Conservation (phyloP, 208 protist genomes). For the Leishmania mexicana region DNA sequence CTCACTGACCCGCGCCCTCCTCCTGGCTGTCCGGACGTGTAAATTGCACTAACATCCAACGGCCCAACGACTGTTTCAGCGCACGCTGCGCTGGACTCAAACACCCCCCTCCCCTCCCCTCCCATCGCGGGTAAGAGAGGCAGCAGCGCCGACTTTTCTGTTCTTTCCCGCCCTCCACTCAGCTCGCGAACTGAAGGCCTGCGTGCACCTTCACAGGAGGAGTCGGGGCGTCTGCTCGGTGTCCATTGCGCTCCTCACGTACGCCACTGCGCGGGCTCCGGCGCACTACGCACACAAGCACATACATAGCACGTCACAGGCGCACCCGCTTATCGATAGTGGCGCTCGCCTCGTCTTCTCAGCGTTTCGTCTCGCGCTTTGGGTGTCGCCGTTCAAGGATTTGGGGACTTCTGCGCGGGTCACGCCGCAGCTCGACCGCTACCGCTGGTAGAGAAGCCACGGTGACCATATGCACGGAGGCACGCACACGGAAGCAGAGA, state of each 20-base stretch:
- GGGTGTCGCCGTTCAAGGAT: not conserved
- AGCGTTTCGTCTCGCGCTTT: not conserved
- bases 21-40: not conserved
- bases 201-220: not conserved
- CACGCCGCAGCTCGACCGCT: not conserved
- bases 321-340: not conserved
- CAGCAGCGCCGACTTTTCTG: not conserved
- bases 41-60: not conserved
- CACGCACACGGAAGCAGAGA: not conserved
- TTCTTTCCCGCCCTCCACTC: not conserved
- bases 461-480: not conserved
- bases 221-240: not conserved
- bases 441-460: no score
- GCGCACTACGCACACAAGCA: not conserved
- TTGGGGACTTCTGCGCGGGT: not conserved
- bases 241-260: not conserved
- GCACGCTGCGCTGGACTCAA: not conserved
- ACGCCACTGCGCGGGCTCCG: not conserved
- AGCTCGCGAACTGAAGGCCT: not conserved
- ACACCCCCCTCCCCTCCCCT: not conserved
- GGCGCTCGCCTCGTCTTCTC: not conserved
- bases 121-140: not conserved
- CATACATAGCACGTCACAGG: not conserved
- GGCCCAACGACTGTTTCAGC: not conserved
- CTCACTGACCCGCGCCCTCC: not conserved